Evolutionary conservation across 495 filamentous ascomycete genomes (phyloP), one percentile per base, ranked within the genome.

Genomic region (Evernia prunastri): DNA sequence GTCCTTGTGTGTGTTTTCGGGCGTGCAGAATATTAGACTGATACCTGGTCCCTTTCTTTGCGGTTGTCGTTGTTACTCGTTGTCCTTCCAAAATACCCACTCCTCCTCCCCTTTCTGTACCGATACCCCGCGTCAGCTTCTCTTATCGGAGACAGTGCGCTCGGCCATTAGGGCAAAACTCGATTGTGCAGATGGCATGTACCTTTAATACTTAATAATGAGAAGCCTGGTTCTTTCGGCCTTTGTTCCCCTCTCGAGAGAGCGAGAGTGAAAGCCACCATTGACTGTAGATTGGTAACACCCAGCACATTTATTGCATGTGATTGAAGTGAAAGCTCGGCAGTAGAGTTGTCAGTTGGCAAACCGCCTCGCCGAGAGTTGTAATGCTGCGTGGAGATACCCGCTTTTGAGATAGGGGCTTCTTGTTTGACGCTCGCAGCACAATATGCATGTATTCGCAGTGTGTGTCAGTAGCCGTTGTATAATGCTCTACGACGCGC

Each of bases 151-250:
- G 58, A 49, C 57, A 39, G 61, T 29, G 51, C 66, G 66, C 66
- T 67, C 66, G 63, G 61, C 61, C 56, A 61, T 47, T 61, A 61
- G 66, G 65, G 65, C 65, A 59, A 59, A n/a, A 49, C 27, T 18
- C 54, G 51, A 53, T 51, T 31, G 61, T 64, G 66, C 57, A 67
- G 49, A 64, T 67, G 59, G 61, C 61, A 63, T 57, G 12, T 63
- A n/a, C n/a, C n/a, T n/a, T n/a, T n/a, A 63, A 67, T 67, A 64
- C 23, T 35, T 67, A 67, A 64, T 67, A 45, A 64, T 67, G 37
- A 15, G 60, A 56, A 20, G 39, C 18, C 25, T 37, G 17, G n/a
- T 43, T 59, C 39, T 35, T 4, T 27, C n/a, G n/a, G n/a, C n/a
- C 42, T 56, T 43, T 43, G 40, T 43, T 39, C 1, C 10, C 36